These are phyloP conservation scores for Leishmania mexicana DNA, from an alignment of 208 protist genomes.

Conservation along the genomic window DNA sequence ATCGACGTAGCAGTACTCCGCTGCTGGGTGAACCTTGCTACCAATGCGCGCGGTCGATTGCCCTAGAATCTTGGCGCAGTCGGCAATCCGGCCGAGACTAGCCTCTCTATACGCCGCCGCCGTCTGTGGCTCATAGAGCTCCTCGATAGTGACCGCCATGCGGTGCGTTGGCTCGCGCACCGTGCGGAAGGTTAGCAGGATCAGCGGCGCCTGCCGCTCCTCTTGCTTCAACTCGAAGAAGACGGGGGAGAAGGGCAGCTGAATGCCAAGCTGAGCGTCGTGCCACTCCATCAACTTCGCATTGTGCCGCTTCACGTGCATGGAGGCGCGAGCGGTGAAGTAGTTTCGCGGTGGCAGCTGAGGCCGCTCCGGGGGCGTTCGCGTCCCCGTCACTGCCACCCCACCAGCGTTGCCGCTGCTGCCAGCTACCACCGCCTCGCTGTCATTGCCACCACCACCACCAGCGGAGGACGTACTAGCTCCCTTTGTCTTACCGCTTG, in stretches of 20 bases:
- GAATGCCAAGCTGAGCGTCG: conserved; percentile 73
- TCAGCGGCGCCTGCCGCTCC: conserved; percentile 82
- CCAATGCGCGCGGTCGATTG: conserved; percentile 64
- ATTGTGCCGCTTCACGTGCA: conserved; percentile 67
- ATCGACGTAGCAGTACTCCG: conserved; percentile 88
- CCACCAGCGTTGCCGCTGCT: neutral
- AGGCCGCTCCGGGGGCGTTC: conserved; percentile 16
- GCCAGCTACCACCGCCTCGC: neutral
- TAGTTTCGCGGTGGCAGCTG: conserved; percentile 49
- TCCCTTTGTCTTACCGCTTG: neutral
- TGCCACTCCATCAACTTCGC: conserved; percentile 75
- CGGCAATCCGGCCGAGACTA: conserved; percentile 60
- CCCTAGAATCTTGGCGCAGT: conserved; percentile 64
- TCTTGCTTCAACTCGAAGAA: conserved; percentile 73
- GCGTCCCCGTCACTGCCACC: neutral
- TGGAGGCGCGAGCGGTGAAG: conserved; percentile 61
- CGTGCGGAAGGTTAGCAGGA: conserved; percentile 69
- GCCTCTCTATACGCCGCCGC: conserved; percentile 66
- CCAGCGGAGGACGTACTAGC: neutral
- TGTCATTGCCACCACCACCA: neutral
- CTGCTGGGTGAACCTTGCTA: conserved; percentile 47
- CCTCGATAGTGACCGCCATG: conserved; percentile 76
- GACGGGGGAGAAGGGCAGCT: conserved; percentile 72
- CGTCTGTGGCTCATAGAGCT: conserved; percentile 35
- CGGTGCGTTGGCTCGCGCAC: conserved; percentile 64